phyloP scores from a whole-genome alignment of 495 filamentous ascomycete species.

The Acidomyces sp. region DNA sequence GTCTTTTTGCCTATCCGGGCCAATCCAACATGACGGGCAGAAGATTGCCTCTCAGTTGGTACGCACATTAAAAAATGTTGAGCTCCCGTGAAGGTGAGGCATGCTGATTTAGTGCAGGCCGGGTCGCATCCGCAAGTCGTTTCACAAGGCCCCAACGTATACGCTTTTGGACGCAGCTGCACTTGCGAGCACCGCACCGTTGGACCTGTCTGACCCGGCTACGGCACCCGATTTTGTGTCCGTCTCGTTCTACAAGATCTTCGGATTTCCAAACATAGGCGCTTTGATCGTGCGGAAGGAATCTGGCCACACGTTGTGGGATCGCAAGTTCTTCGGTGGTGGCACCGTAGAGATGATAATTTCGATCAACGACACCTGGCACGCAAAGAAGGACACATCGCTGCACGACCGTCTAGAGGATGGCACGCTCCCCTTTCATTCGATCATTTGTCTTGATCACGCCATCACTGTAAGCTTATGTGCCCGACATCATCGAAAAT shows the following conservation, averaged over 20 bases:
- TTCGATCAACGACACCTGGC: constrained; percentile 46
- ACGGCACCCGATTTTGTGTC: constrained; percentile 59
- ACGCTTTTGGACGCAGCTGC: constrained; percentile 63
- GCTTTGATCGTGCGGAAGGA: constrained; percentile 53
- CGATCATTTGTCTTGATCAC: constrained; percentile 54
- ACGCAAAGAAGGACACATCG: constrained; percentile 42
- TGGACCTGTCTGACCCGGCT: constrained; percentile 47
- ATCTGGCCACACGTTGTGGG: constrained; percentile 47
- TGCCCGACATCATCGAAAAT: too few relatives aligned
- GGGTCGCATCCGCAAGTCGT: constrained; percentile 35
- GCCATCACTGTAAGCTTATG: too few relatives aligned
- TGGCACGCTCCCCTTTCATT: constrained; percentile 68
- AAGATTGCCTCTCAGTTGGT: constrained; percentile 51
- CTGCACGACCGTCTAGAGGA: constrained; percentile 62
- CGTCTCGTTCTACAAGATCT: constrained; percentile 70
- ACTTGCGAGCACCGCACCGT: constrained; percentile 49
- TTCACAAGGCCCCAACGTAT: constrained; percentile 36
- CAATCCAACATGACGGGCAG: constrained; percentile 72
- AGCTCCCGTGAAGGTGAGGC: constrained; percentile 4
- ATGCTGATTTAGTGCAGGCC: constrained; percentile 24
- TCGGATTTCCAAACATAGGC: constrained; percentile 67
- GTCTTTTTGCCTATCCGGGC: constrained; percentile 62
- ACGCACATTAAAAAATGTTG: neutral
- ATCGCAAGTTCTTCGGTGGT: constrained; percentile 62
- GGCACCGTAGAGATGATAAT: constrained; percentile 63